Evolutionary conservation across 176 grass and related monocot species (phyloP), one percentile per base, ranked within the genome.

Genomic region (Carex cristatella): DNA sequence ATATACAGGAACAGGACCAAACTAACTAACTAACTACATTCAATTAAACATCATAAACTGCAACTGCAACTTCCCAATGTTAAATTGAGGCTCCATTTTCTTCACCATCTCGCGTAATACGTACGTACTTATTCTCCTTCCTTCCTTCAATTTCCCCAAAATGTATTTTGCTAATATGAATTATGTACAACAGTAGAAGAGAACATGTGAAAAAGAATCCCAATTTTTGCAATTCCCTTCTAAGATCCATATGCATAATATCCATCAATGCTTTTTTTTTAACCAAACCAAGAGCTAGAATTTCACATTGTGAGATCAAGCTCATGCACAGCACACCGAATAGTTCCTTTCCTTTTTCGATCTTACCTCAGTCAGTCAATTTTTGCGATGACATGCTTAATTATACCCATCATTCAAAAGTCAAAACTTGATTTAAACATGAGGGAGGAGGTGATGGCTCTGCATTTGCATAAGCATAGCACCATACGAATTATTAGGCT

Each of bases 391-490:
- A 81, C 58, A 69, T 60, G 72, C 27, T 55, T 33, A 78, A 23
- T 23, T 23, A 23, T 51, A 87, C 9, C 10, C 69, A 61, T 83
- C 57, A 48, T 79, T 79, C 46, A 11, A 80, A 59, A 27, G 59
- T 42, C 23, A 23, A 23, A 23, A 23, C 23, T 19, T 69, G 44
- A 69, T 93, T 93, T 90, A 96, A 61, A 83, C 90, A 13, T 86
- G 91, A 79, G 82, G 91, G 71, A 90, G 88, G 37, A 94, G 82
- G 86, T 94, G 86, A 69, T 65, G 75, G 79, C 88, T 91, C 75
- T 91, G 95, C 87, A 94, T 90, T 88, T 90, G 90, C 80, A 97
- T 81, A 64, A 94, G 68, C 69, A 93, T 67, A 59, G 10, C 59
- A 19, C 75, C 37, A 40, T 84, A 71, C 3, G 83, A 84, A 63